A percentile compares a stretch with the other conserved stretches of the same genome.
Evolutionary conservation across 257 asterid species (phyloP).

Genomic region (Solanum ahanhuiri): DNA sequence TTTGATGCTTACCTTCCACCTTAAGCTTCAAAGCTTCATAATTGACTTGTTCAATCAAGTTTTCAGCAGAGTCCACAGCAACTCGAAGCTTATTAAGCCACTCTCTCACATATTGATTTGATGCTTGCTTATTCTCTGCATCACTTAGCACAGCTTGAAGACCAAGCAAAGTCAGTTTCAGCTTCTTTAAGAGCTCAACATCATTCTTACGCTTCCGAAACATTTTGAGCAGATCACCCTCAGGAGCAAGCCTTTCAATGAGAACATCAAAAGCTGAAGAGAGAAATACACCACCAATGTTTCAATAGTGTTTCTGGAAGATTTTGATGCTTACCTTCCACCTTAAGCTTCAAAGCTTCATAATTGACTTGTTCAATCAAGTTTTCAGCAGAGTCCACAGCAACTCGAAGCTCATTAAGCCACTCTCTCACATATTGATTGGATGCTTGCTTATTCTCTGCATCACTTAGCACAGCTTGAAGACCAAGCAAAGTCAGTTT

Average conservation of each 20-base stretch:
- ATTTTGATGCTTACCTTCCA: too few species aligned
- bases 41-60: background rate
- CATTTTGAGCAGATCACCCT: background rate
- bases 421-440: background rate
- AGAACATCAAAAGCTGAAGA: too few species aligned
- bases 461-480: constrained; percentile 9
- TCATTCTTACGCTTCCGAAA: background rate
- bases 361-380: background rate
- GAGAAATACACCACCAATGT: background rate
- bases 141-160: constrained; percentile 8
- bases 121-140: constrained; percentile 4
- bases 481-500: background rate
- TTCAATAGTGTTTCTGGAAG: too few species aligned
- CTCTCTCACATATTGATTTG: background rate
- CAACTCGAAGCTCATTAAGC: background rate
- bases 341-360: constrained; percentile 1
- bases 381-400: constrained; percentile 2
- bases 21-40: background rate
- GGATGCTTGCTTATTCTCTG: background rate
- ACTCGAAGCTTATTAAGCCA: constrained; percentile 3
- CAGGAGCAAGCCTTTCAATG: background rate
- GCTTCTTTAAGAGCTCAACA: background rate
- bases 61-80: constrained; percentile 1
- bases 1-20: background rate
- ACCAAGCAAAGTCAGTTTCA: background rate